Evolutionary conservation across 192 early-diverging fungal species (phyloP), one percentile per base, ranked within the genome.

Genomic region (Backusella tarrabulga): DNA sequence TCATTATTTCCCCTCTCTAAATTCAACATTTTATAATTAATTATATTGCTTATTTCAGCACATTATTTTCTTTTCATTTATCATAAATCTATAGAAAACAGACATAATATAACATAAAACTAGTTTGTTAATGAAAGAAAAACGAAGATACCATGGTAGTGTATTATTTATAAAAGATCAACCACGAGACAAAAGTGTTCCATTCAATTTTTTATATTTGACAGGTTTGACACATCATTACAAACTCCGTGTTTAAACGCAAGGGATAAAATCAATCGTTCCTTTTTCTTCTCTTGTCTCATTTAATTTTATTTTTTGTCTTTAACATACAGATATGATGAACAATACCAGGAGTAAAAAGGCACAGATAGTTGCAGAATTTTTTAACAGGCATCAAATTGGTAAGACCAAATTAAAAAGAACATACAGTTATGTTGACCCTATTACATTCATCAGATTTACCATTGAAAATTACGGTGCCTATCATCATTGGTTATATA

Each of bases 361-460:
- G 54, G 54, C 23, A 60, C 54, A 60, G 21, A 23, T 11, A 9
- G 23, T 60, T 23, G 54, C 54, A 60, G 54, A 60, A 26, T 60
- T 60, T 26, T 60, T 60, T 60, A 60, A 23, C n/a, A 73, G 78
- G 15, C 79, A 84, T 60, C 83, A 84, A 76, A 84, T 84, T 56
- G 83, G 83, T 84, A 80, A 69, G 15, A 17, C 38, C 11, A 42
- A 34, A 29, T 34, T 15, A 15, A 67, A 36, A 60, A 42, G 8
- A 66, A 4, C 23, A 32, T 67, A 21, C 35, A 44, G 4, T 3
- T 14, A 44, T 17, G 12, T 14, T 44, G 19, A 44, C 15, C 42
- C 42, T 60, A 60, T 60, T 26, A 9, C 46, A 60, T 26, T 60
- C 17, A 23, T 60, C 12, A 60, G 54, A 60, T 60, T 23, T 60